Evolutionary conservation across 1,284 basidiomycete genomes (phyloP), one percentile per base, ranked within the genome.

Genomic region (Agaricales sp.): DNA sequence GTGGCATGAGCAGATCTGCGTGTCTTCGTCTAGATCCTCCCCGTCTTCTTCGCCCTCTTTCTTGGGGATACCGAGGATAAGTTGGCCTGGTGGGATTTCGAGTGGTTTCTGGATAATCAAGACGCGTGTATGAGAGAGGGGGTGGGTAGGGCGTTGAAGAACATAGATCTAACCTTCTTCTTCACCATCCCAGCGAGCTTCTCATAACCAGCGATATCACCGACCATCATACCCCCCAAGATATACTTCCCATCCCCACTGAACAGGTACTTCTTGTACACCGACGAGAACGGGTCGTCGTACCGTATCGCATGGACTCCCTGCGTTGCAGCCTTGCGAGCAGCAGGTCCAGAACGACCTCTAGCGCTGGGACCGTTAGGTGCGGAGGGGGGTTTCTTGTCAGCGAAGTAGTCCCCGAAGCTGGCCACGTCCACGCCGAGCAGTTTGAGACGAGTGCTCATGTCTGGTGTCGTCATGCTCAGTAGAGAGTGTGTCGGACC

Each of bases 181-280:
- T 82, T 86, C 43, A 84, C 79, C 24, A 88, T 68, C 3, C 78
- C 69, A 11, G 87, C 74, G 3, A 88, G 69, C 63, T 86, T 87
- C 54, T 80, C 74, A 56, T 78, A 89, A 60, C 87, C 82, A 43
- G 70, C 71, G 23, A 79, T 77, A 58, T 89, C 85, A 1, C 86
- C 86, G 13, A 89, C 77, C 84, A 89, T 87, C 77, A 87, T 87
- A 1, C 86, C 86, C 4, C 86, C 86, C 3, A 90, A 63, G 2
- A 90, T 66, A 55, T 84, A 75, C 61, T 81, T 81, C 16, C 86
- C 86, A 59, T 88, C 82, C 8, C 72, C 71, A n/a, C 75, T 82
- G 60, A 89, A 89, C 49, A 88, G 77, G 58, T 86, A 81, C 70
- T 88, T 88, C 63, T 88, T 87, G 68, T 87, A 87, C 6, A 77